phyloP scores from a whole-genome alignment of 371 early-diverging fungal species.

The Mucor indicus region DNA sequence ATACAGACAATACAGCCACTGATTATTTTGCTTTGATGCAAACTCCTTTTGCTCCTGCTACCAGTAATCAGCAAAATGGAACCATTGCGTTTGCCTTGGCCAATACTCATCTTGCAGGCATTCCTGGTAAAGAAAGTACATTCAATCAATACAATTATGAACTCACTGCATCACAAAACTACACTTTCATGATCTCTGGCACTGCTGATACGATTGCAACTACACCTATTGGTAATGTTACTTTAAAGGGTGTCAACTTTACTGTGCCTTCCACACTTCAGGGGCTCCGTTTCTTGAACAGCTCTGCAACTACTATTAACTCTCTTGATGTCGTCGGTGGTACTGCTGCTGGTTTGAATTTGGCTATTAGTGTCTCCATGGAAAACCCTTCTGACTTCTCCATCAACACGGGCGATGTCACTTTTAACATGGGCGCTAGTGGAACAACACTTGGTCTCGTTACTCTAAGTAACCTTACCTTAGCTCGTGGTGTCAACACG shows the following conservation, averaged over 20 bases:
- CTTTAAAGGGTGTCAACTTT: conserved; percentile 55
- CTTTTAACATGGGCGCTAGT: conserved; percentile 43
- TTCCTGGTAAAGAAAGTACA: conserved; percentile 32
- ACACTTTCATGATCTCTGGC: conserved; percentile 52
- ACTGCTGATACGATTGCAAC: conserved; percentile 46
- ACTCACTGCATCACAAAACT: conserved; percentile 39
- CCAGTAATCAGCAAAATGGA: conserved; percentile 44
- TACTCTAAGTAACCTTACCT: conserved; percentile 38
- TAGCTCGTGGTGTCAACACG: conserved; percentile 48
- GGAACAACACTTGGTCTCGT: conserved; percentile 50
- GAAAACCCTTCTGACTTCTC: conserved; percentile 57
- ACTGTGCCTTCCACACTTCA: conserved; percentile 47
- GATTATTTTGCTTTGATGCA: conserved; percentile 47
- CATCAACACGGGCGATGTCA: conserved; percentile 54
- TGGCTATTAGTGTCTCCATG: conserved; percentile 55
- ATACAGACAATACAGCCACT: conserved; percentile 12
- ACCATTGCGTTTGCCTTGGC: conserved; percentile 47
- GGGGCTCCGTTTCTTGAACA: conserved; percentile 62
- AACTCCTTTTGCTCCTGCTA: conserved; percentile 42
- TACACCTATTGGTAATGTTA: conserved; percentile 60
- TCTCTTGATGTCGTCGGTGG: conserved; percentile 61
- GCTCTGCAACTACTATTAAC: conserved; percentile 54
- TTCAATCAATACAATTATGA: conserved; percentile 51
- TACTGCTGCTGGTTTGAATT: conserved; percentile 36
- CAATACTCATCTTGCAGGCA: conserved; percentile 40